Conservation (phyloP, 1,139 yeast species). For the Magnusiomyces starmeri region DNA sequence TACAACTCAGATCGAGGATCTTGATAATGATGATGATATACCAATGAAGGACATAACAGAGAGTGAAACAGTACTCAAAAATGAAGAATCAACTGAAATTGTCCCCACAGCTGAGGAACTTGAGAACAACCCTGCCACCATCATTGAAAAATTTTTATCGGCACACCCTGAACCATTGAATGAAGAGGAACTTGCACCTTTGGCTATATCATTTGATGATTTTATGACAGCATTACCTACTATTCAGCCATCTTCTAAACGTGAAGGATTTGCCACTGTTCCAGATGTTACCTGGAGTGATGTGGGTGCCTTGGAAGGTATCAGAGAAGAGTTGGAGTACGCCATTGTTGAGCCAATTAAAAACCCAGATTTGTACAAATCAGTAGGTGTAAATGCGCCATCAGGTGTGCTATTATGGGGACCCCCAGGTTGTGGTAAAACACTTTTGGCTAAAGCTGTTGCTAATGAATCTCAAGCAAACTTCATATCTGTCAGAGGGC, state of each 20-base stretch:
- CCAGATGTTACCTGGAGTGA: slow-evolving; percentile 96
- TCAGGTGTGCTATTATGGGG: slow-evolving; percentile 99
- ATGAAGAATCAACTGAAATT: not conserved
- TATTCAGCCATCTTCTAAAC: slow-evolving; percentile 93
- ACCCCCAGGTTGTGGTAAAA: slow-evolving; percentile 99
- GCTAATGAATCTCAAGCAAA: slow-evolving; percentile 96
- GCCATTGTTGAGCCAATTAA: slow-evolving; percentile 96
- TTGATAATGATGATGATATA: slow-evolving; percentile 15
- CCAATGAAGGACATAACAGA: slow-evolving; percentile 12
- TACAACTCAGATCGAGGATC: slow-evolving; percentile 17
- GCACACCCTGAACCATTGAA: slow-evolving; percentile 77
- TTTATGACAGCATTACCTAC: slow-evolving; percentile 81
- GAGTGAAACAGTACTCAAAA: not conserved
- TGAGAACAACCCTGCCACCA: slow-evolving; percentile 38
- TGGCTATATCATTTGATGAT: slow-evolving; percentile 71
- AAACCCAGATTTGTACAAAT: slow-evolving; percentile 80
- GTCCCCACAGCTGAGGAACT: slow-evolving; percentile 22
- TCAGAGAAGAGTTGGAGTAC: slow-evolving; percentile 88
- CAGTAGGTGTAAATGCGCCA: slow-evolving; percentile 93
- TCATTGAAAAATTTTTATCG: slow-evolving; percentile 63
- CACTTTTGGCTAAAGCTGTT: slow-evolving; percentile 90
- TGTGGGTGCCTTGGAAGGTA: slow-evolving; percentile 79
- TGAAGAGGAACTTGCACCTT: slow-evolving; percentile 61
- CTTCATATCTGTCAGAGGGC: slow-evolving; percentile 91
- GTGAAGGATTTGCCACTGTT: slow-evolving; percentile 98